Evolutionary conservation across 2,329 filamentous ascomycete genomes (phyloP).

Genomic region (Nemania sp.): DNA sequence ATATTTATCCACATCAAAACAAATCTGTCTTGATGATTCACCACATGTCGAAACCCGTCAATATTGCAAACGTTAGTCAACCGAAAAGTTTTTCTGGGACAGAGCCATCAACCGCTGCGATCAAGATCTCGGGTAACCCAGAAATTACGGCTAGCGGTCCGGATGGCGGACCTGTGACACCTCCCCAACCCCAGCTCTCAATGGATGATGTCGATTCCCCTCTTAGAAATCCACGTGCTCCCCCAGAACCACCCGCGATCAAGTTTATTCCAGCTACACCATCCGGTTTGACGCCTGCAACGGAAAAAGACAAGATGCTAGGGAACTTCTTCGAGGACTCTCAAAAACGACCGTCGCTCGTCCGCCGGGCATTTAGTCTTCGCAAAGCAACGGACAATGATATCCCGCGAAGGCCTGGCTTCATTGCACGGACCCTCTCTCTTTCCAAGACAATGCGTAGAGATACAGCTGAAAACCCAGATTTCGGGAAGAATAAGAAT

Average conservation of each 20-base stretch:
- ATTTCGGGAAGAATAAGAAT: conserved; percentile 47
- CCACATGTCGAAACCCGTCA: conserved; percentile 64
- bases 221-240: conserved; percentile 70
- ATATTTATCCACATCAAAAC: conserved; percentile 73
- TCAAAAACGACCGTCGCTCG: conserved; percentile 63
- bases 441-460: conserved; percentile 59
- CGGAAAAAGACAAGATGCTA: conserved; percentile 64
- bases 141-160: conserved; percentile 56
- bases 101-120: conserved; percentile 33
- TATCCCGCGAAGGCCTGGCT: conserved; percentile 55
- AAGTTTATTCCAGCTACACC: conserved; percentile 74
- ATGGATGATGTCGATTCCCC: conserved; percentile 71
- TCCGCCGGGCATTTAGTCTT: conserved; percentile 66
- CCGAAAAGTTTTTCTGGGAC: conserved; percentile 43
- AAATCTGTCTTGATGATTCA: conserved; percentile 72
- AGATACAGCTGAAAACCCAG: conserved; percentile 46
- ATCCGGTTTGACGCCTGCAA: conserved; percentile 67
- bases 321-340: conserved; percentile 66
- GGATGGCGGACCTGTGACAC: conserved; percentile 61
- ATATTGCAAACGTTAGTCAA: conserved; percentile 56
- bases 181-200: conserved; percentile 62
- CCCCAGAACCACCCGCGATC: conserved; percentile 65
- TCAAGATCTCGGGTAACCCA: conserved; percentile 48
- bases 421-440: conserved; percentile 66
- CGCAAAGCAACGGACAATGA: conserved; percentile 62